These are phyloP conservation scores for Scenedesmus sp. DNA, from an alignment of 163 green algal species.

Conservation along the genomic window DNA sequence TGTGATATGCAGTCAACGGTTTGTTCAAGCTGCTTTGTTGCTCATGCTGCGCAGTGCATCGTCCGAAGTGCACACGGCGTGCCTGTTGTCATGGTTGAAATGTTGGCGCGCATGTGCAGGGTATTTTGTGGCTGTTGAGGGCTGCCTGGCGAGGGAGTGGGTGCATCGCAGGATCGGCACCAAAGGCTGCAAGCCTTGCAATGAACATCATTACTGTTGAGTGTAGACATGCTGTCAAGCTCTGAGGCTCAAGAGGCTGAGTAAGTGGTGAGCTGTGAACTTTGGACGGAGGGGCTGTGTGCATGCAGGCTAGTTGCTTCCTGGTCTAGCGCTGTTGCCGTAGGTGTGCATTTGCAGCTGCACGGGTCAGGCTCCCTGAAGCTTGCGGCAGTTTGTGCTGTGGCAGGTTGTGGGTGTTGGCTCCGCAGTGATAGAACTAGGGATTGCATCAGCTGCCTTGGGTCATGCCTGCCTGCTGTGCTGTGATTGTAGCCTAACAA, in stretches of 20 bases:
- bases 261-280: background rate
- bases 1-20: background rate
- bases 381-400: constrained; percentile 1
- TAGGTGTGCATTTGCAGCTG: background rate
- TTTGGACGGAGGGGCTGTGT: background rate
- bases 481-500: background rate
- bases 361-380: background rate
- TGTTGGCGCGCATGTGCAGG: background rate
- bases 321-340: background rate
- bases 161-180: background rate
- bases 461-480: background rate
- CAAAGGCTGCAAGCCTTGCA: background rate
- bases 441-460: background rate
- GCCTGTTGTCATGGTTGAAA: background rate
- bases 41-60: background rate
- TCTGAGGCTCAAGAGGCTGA: background rate
- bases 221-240: background rate
- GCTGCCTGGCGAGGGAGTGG: background rate
- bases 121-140: background rate
- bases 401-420: background rate
- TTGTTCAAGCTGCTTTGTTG: background rate
- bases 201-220: constrained; percentile 6
- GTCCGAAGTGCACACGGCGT: background rate
- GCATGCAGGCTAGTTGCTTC: background rate
- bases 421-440: background rate